Conservation (phyloP, 805 yeast species). For the Brettanomyces sp. region DNA sequence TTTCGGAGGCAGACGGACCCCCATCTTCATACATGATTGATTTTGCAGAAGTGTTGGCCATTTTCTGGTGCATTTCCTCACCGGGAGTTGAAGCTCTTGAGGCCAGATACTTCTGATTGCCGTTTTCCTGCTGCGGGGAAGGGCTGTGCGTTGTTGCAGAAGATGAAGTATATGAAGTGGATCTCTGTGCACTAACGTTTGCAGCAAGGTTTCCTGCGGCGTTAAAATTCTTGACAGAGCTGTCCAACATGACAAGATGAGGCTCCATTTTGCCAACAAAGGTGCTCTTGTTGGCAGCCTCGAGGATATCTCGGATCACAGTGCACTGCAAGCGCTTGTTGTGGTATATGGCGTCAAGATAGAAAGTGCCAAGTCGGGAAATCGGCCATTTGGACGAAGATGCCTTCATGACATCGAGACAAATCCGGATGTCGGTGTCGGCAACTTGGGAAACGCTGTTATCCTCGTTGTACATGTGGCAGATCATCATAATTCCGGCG, state of each 20-base stretch:
- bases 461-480: constrained; percentile 39
- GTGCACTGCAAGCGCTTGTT: constrained; percentile 21
- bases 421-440: constrained; percentile 12
- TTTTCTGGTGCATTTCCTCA: not conserved
- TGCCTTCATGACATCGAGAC: constrained; percentile 25
- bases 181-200: not conserved
- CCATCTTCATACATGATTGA: constrained; percentile 6
- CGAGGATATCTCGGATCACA: constrained; percentile 14
- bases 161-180: not conserved
- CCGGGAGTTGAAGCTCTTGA: not conserved
- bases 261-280: not conserved
- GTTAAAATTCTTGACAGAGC: not conserved
- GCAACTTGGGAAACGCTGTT: constrained; percentile 16
- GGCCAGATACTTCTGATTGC: no score
- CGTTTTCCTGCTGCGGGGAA: not conserved
- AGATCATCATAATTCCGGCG: constrained; percentile 63
- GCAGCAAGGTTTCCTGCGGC: not conserved
- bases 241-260: not conserved
- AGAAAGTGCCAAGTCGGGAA: constrained; percentile 39
- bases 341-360: constrained; percentile 34
- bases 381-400: constrained; percentile 46
- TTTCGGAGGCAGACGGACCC: not conserved
- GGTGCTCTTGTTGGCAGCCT: constrained; percentile 1
- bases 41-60: constrained; percentile 4
- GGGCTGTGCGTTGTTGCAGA: not conserved